Percentiles rank a stretch among this genome's conserved stretches.
phyloP scores from a whole-genome alignment of 1,139 yeast species.

The Yamadazyma aaseri region DNA sequence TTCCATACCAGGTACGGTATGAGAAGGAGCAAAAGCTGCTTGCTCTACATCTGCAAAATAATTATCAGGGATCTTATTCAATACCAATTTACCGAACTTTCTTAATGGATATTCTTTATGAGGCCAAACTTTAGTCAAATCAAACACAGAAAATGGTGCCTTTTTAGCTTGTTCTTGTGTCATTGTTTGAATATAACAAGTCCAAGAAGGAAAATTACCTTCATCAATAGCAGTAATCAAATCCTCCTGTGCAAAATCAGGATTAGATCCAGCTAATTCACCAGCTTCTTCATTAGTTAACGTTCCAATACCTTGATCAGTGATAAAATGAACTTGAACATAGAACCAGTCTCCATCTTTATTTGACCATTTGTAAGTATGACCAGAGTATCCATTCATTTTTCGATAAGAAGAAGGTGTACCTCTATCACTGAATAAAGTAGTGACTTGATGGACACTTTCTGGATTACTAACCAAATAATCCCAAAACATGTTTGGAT shows the following conservation, averaged over 20 bases:
- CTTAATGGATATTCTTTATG: conserved; percentile 67
- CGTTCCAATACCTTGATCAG: conserved; percentile 55
- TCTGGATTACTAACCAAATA: conserved; percentile 56
- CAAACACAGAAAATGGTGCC: conserved; percentile 57
- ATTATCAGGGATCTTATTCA: conserved; percentile 65
- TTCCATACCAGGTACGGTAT: conserved; percentile 75
- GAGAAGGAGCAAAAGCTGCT: conserved; percentile 74
- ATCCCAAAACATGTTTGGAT: conserved; percentile 68
- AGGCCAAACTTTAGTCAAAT: conserved; percentile 72
- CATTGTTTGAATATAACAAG: conserved; percentile 60
- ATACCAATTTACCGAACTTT: conserved; percentile 59
- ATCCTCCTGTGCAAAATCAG: conserved; percentile 58
- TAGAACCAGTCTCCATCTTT: conserved; percentile 57
- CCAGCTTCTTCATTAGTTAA: conserved; percentile 54
- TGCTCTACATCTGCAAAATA: conserved; percentile 76
- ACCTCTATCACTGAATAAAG: conserved; percentile 59
- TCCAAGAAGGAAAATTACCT: conserved; percentile 57
- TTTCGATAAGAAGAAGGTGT: conserved; percentile 56
- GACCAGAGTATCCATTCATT: conserved; percentile 67
- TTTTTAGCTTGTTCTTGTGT: conserved; percentile 56
- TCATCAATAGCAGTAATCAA: conserved; percentile 51
- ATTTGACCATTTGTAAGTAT: conserved; percentile 61
- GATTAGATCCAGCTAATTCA: conserved; percentile 51
- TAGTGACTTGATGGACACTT: conserved; percentile 55
- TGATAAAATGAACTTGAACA: conserved; percentile 55